phyloP scores from a whole-genome alignment of 176 grass and related monocot genomes.

The Aegilops umbellulata region DNA sequence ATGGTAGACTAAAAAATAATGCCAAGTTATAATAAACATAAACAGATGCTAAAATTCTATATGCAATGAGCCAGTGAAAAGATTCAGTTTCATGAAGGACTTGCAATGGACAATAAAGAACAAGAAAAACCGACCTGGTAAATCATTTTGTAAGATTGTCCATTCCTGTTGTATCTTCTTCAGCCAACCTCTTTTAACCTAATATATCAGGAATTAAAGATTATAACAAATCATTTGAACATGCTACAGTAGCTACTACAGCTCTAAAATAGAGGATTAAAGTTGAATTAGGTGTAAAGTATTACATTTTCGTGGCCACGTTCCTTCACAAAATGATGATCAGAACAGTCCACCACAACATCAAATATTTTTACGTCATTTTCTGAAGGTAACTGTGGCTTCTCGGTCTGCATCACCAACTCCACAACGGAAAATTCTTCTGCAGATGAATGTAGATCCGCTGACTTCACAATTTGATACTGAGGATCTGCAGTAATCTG shows the following conservation, averaged over 20 bases:
- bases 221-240: constrained; percentile 12
- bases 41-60: neutral
- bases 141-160: constrained; percentile 74
- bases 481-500: constrained; percentile 49
- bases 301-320: constrained; percentile 41
- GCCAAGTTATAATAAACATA: constrained; percentile 1
- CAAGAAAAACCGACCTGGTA: constrained; percentile 52
- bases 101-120: neutral
- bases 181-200: constrained; percentile 84
- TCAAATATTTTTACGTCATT: constrained; percentile 68
- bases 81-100: neutral
- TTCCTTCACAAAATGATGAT: constrained; percentile 80
- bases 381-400: constrained; percentile 32
- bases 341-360: constrained; percentile 68
- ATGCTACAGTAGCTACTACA: neutral
- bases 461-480: constrained; percentile 54
- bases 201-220: constrained; percentile 15
- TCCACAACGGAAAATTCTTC: constrained; percentile 40
- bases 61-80: neutral
- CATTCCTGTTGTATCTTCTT: constrained; percentile 94
- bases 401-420: constrained; percentile 38
- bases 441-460: constrained; percentile 42
- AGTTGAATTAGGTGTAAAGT: constrained; percentile 13
- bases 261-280: neutral
- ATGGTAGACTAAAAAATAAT: neutral